Conservation (phyloP, 805 yeast genomes). For the Zygotorulaspora danielsina region DNA sequence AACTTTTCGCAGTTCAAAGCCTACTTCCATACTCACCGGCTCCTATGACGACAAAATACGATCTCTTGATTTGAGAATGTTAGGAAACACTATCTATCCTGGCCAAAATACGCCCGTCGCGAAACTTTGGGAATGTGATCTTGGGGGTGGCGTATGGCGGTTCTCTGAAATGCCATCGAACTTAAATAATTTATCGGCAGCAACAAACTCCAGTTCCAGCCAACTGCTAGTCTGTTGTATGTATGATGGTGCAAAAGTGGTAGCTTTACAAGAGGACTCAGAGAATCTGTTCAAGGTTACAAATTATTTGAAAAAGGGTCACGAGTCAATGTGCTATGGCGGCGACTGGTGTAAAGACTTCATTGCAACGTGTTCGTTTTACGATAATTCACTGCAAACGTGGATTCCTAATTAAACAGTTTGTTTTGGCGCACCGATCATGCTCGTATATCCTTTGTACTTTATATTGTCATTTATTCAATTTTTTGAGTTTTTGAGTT, state of each 20-base stretch:
- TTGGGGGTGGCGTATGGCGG: conserved; percentile 97
- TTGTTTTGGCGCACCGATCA: not conserved
- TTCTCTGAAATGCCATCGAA: conserved; percentile 55
- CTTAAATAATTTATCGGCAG: not conserved
- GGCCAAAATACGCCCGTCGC: conserved; percentile 51
- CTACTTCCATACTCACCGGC: conserved; percentile 57
- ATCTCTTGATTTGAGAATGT: conserved; percentile 60
- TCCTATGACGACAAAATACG: conserved; percentile 83
- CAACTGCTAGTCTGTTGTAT: conserved; percentile 78
- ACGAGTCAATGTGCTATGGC: conserved; percentile 92
- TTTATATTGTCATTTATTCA: too few relatives aligned
- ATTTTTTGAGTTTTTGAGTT: too few relatives aligned
- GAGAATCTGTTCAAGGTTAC: conserved; percentile 32
- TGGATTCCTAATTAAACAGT: conserved; percentile 45
- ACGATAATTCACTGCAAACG: conserved; percentile 73
- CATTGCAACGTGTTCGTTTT: conserved; percentile 84
- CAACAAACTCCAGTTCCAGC: conserved; percentile 29
- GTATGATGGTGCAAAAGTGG: conserved; percentile 88
- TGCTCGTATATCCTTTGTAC: too few relatives aligned
- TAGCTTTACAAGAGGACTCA: conserved; percentile 36
- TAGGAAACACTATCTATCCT: conserved; percentile 40
- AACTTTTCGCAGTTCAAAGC: conserved; percentile 23
- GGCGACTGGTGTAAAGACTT: conserved; percentile 73
- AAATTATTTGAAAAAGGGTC: conserved; percentile 54
- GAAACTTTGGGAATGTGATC: conserved; percentile 39